phyloP scores from a whole-genome alignment of 1,284 basidiomycete species.

The Cutaneotrichosporon cavernicola region DNA sequence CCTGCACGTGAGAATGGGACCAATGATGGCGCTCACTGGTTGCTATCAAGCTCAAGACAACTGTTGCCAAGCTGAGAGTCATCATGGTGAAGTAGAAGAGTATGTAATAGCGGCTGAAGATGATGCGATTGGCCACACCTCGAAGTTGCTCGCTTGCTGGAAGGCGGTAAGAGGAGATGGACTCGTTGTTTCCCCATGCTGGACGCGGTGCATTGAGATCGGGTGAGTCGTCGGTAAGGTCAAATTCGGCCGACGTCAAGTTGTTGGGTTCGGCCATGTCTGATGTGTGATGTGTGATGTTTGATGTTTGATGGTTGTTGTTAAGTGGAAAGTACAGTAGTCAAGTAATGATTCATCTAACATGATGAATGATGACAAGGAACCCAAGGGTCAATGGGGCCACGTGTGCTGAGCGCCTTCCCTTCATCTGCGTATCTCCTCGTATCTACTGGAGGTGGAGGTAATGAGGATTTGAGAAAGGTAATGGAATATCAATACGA shows the following conservation, averaged over 20 bases:
- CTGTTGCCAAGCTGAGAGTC: conserved; percentile 80
- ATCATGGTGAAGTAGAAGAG: conserved; percentile 87
- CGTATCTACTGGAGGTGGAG: no score
- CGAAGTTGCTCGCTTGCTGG: conserved; percentile 47
- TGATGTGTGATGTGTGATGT: background rate
- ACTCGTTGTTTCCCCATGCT: background rate
- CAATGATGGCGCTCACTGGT: conserved; percentile 36
- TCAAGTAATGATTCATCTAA: no score
- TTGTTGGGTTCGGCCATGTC: conserved; percentile 12
- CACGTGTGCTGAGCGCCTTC: no score
- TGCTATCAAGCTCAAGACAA: conserved; percentile 73
- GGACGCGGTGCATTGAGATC: conserved; percentile 7
- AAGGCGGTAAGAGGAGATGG: conserved; percentile 46
- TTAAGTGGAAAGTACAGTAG: background rate
- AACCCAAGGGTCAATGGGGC: no score
- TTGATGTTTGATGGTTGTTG: no score
- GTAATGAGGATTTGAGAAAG: no score
- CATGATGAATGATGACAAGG: no score
- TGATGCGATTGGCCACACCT: conserved; percentile 53
- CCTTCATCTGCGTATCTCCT: no score
- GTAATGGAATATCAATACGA: no score
- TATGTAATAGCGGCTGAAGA: conserved; percentile 51
- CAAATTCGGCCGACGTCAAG: conserved; percentile 28
- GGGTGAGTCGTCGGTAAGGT: conserved; percentile 26
- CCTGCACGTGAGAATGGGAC: conserved; percentile 21